Base-by-base conservation (phyloP, 2,329 filamentous ascomycete species). In the Fulvia fulva region DNA sequence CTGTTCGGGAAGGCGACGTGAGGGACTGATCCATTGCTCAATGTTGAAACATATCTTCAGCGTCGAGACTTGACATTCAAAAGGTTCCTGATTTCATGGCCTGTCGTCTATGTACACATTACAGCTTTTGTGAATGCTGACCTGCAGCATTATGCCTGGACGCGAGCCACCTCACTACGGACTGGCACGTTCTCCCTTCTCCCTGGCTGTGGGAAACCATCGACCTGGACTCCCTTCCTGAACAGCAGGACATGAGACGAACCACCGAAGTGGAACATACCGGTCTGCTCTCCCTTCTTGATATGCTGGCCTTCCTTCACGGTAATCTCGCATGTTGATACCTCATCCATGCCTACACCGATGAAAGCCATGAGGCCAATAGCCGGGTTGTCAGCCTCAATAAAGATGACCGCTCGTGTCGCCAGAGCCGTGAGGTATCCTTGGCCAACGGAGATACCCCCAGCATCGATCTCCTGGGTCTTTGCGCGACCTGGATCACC, bases 191-290 rank as follows among this genome's bases (percentile, higher is more conserved):
- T 76, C 16, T 71, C 64, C 55, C 68, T 54, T 11, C 67, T 57
- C 4, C 70, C 69, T 2, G 69, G 65, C 61, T 71, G 55, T 7
- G 68, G 70, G 60, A 73, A 71, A 28, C 67, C 70, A 22, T 74
- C 70, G 23, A 78, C 57, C 30, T 77, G 75, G 30, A 87, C 81
- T 0, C 76, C 80, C 62, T 81, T 78, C 25, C 82, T 74, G 74
- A 91, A 90, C 2, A 91, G 68, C 64, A 91, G 68, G 65, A 86
- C 89, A 68, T 89, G 84, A 1, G 84, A 85, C 6, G 82, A 87
- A 0, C 89, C 88, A n/a, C 88, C 88, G 69, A 87, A 91, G 68
- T 91, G 88, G 73, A 91, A 91, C 87, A 90, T 90, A 44, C 88
- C 88, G 41, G 86, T 77, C 75, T 90, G 76, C 4, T 90, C 82